Conservation (phyloP, 441 rosid species). For the Brassica balearica region DNA sequence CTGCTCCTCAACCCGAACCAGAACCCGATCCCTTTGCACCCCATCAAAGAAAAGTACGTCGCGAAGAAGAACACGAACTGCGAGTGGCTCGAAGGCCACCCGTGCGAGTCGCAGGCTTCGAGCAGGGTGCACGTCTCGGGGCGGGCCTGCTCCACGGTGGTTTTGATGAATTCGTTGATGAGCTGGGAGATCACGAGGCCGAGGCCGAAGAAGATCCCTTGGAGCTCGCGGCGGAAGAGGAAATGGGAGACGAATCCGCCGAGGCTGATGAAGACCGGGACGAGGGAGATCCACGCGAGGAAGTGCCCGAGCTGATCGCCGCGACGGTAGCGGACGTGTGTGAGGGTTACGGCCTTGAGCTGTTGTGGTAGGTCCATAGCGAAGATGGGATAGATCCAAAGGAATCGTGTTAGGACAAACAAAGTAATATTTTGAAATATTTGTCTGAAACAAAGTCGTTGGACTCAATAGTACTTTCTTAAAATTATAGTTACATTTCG, state of each 20-base stretch:
- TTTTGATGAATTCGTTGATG: slow-evolving; percentile 75
- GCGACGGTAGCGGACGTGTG: slow-evolving; percentile 80
- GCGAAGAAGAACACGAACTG: slow-evolving; percentile 93
- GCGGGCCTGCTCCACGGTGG: slow-evolving; percentile 77
- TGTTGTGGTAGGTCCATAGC: slow-evolving; percentile 44
- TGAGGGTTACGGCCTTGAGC: slow-evolving; percentile 77
- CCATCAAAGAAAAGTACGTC: slow-evolving; percentile 61
- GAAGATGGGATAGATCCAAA: slow-evolving; percentile 29
- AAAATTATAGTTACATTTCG: neutral
- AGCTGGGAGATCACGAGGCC: slow-evolving; percentile 85
- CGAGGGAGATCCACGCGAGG: slow-evolving; percentile 90
- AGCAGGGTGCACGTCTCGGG: slow-evolving; percentile 82
- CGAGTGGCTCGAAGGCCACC: slow-evolving; percentile 97
- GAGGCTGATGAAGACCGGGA: slow-evolving; percentile 83
- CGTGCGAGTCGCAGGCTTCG: slow-evolving; percentile 94
- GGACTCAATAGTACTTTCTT: neutral
- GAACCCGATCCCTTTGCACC: slow-evolving; percentile 61
- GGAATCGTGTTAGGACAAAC: neutral
- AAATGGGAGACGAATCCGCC: slow-evolving; percentile 92
- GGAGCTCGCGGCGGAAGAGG: slow-evolving; percentile 92
- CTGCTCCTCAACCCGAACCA: slow-evolving; percentile 55
- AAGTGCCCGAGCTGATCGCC: slow-evolving; percentile 86
- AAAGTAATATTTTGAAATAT: neutral
- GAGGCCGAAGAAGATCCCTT: slow-evolving; percentile 77
- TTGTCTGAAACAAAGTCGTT: neutral